phyloP scores from a whole-genome alignment of 495 filamentous ascomycete species.

The Neurospora sp. region DNA sequence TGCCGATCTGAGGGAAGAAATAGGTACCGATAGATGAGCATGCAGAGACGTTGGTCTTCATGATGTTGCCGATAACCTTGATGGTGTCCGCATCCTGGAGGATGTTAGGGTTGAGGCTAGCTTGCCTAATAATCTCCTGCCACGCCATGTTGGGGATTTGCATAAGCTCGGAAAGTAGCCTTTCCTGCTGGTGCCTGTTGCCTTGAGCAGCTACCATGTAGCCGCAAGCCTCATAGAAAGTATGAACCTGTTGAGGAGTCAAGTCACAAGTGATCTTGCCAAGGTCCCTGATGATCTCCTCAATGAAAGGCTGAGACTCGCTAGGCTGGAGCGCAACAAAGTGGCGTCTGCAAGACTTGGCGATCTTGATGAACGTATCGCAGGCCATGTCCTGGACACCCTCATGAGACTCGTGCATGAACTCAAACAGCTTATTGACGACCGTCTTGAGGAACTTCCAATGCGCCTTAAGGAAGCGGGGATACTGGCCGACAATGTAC shows the following conservation, averaged over 20 bases:
- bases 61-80: constrained; percentile 97
- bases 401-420: constrained; percentile 99
- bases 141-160: constrained; percentile 83
- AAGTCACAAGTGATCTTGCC: constrained; percentile 91
- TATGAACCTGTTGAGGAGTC: constrained; percentile 93
- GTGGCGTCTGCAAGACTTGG: constrained; percentile 92
- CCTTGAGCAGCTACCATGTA: constrained; percentile 99
- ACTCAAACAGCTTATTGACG: constrained; percentile 99
- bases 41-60: constrained; percentile 98
- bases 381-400: constrained; percentile 99
- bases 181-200: constrained; percentile 80
- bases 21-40: constrained; percentile 92
- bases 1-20: constrained; percentile 98
- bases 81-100: constrained; percentile 89
- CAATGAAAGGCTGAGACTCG: constrained; percentile 92
- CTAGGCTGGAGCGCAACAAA: constrained; percentile 94
- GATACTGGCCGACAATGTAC: constrained; percentile 99
- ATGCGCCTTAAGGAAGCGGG: constrained; percentile 94
- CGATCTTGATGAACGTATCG: constrained; percentile 99
- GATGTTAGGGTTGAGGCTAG: constrained; percentile 68
- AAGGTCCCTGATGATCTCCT: constrained; percentile 94
- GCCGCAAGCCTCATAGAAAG: constrained; percentile 97
- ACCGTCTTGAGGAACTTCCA: constrained; percentile 99
- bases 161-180: constrained; percentile 89
- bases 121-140: constrained; percentile 82